These are phyloP conservation scores for Ophiosphaerella herpotricha DNA, from an alignment of 2,329 filamentous ascomycete species.

Conservation along the genomic window DNA sequence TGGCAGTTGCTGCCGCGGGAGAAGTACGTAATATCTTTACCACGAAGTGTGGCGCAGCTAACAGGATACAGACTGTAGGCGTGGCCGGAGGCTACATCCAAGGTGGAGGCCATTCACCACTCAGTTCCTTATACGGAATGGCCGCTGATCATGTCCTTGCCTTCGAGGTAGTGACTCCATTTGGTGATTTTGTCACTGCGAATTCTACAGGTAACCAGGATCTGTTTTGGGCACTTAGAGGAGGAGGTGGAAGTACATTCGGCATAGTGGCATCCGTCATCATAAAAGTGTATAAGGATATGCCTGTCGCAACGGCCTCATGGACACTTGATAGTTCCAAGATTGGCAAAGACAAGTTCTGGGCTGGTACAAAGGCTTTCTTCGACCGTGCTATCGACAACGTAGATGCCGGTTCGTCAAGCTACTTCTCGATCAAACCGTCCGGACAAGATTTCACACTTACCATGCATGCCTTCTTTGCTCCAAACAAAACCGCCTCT, in stretches of 20 bases:
- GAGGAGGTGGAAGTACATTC: conserved; percentile 34
- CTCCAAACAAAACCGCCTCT: conserved; percentile 21
- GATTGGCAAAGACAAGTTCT: conserved; percentile 36
- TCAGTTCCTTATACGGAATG: conserved; percentile 51
- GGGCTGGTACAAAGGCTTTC: conserved; percentile 20
- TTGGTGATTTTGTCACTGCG: conserved; percentile 28
- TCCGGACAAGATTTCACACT: conserved; percentile 12
- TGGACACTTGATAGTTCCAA: conserved; percentile 32
- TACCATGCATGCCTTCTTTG: conserved; percentile 26
- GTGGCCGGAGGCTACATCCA: conserved; percentile 47
- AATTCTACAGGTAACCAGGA: conserved; percentile 20
- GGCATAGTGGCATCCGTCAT: conserved; percentile 34
- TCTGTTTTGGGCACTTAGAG: conserved; percentile 28
- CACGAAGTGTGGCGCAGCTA: neutral
- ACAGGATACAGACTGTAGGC: conserved; percentile 50
- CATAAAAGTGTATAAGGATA: conserved; percentile 31
- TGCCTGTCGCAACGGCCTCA: conserved; percentile 34
- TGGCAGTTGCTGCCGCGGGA: conserved; percentile 28
- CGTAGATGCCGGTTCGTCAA: conserved; percentile 23
- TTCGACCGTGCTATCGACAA: conserved; percentile 16
- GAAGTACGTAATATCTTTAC: conserved; percentile 11
- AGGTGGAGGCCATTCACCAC: conserved; percentile 59
- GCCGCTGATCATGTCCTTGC: conserved; percentile 35
- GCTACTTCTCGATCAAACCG: conserved; percentile 18
- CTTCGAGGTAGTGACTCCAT: conserved; percentile 28